A percentile compares a stretch with the other conserved stretches of the same genome.
Evolutionary conservation across 345 rosid genomes (phyloP).

Genomic region (Hibiscus syriacus): DNA sequence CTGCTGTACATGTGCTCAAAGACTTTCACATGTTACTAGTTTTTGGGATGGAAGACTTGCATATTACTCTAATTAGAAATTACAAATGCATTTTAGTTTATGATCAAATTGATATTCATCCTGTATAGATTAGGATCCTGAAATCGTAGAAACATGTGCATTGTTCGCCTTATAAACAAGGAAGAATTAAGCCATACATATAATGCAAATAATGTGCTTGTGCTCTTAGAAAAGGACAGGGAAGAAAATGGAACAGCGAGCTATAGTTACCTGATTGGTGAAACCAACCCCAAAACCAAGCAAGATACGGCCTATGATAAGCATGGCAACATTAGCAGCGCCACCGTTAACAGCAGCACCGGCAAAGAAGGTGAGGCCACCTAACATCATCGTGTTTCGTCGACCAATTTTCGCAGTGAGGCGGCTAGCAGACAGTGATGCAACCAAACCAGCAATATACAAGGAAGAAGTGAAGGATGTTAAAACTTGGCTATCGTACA

Average conservation of each 20-base stretch:
- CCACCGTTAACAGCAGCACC: constrained; percentile 71
- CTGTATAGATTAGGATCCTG: neutral
- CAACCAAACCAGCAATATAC: constrained; percentile 62
- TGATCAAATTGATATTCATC: neutral
- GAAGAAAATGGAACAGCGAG: neutral
- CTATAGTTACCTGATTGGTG: constrained; percentile 56
- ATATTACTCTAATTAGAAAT: neutral
- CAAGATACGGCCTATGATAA: constrained; percentile 68
- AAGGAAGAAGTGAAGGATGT: constrained; percentile 80
- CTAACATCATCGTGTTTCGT: constrained; percentile 55
- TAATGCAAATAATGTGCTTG: neutral
- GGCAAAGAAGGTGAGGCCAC: constrained; percentile 64
- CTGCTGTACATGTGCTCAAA: neutral
- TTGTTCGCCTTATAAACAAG: neutral
- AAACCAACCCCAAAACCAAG: constrained; percentile 92
- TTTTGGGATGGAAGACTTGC: too few relatives aligned
- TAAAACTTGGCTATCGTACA: constrained; percentile 53
- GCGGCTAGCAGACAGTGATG: constrained; percentile 72
- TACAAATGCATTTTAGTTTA: neutral
- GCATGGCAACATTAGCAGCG: constrained; percentile 60
- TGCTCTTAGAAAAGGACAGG: neutral
- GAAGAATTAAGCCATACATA: neutral
- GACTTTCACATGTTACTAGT: neutral
- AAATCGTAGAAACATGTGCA: neutral
- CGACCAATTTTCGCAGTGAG: constrained; percentile 50